Evolutionary conservation across 2,329 filamentous ascomycete genomes (phyloP), one percentile per base, ranked within the genome.

Genomic region (Monascus ruber): DNA sequence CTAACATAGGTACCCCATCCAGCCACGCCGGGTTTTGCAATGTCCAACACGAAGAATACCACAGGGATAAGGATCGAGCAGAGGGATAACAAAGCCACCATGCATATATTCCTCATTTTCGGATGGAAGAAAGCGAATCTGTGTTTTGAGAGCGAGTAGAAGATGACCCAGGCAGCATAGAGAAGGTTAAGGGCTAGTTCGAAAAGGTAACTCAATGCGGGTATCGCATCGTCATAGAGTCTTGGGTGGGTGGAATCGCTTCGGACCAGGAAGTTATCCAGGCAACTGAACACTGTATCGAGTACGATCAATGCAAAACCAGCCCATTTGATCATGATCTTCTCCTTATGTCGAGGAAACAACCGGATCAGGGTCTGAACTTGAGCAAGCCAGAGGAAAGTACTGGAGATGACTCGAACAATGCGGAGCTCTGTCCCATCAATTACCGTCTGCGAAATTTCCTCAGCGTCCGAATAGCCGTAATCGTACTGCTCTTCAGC

Each of bases 311-410:
- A 75, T 3, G 83, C 87, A 57, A 96, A 95, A 1, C 89, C 91
- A 10, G 89, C 86, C 89, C 89, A 98, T 66, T 96, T 96, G 66
- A 98, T 98, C 49, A 96, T 85, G 38, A 96, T 81, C 65, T 96
- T 96, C 65, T 98, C 91, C 55, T 93, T 85, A 56, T 96, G 89
- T 28, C 91, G 85, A 5, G 91, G 91, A 51, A 98, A 98, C 1
- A 98, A 72, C 38, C 91, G 83, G 51, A 96, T 96, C 42, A 98
- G 66, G 0, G 91, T 98, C 66, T 98, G 91, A 1, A 94, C 89
- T 63, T 98, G 91, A 1, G 91, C 91, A 31, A 98, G 77, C 89
- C 91, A 96, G 26, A 98, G 72, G 60, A 96, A 96, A 1, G 91
- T 88, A 62, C 94, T 87, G 11, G 89, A 96, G 47, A 98, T 86